Conservation (phyloP, 805 yeast species). For the Wickerhamomyces queroliae region DNA sequence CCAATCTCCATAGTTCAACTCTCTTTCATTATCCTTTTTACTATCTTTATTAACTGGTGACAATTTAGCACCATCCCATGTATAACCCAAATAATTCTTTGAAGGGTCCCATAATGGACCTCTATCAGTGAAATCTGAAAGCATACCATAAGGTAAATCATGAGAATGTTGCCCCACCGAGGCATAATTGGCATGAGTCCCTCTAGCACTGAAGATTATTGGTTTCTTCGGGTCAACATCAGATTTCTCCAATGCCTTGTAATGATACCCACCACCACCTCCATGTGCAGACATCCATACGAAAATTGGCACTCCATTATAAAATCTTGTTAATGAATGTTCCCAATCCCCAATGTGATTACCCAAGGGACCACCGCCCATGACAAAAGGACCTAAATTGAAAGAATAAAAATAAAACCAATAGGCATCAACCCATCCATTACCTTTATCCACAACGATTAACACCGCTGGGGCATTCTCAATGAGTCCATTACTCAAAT, state of each 20-base stretch:
- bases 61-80: conserved; percentile 56
- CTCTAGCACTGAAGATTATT: conserved; percentile 82
- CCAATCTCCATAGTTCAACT: conserved; percentile 46
- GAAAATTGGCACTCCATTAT: conserved; percentile 71
- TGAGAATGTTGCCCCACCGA: conserved; percentile 96
- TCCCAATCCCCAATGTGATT: conserved; percentile 99
- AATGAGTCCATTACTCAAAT: conserved; percentile 63
- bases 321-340: conserved; percentile 81
- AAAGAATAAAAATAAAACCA: conserved; percentile 97
- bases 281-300: conserved; percentile 99
- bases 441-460: conserved; percentile 86
- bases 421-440: conserved; percentile 91
- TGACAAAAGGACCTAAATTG: conserved; percentile 92
- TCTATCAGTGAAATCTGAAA: conserved; percentile 89
- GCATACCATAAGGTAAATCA: conserved; percentile 86
- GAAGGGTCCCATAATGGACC: conserved; percentile 96
- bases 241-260: conserved; percentile 57
- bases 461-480: conserved; percentile 74
- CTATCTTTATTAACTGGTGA: conserved; percentile 29
- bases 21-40: conserved; percentile 21
- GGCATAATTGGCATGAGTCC: conserved; percentile 96
- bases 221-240: conserved; percentile 44
- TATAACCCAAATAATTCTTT: conserved; percentile 73
- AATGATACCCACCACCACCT: conserved; percentile 88
- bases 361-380: conserved; percentile 98